Evolutionary conservation across 78 protist genomes (phyloP).

Genomic region (Fonticula alba): DNA sequence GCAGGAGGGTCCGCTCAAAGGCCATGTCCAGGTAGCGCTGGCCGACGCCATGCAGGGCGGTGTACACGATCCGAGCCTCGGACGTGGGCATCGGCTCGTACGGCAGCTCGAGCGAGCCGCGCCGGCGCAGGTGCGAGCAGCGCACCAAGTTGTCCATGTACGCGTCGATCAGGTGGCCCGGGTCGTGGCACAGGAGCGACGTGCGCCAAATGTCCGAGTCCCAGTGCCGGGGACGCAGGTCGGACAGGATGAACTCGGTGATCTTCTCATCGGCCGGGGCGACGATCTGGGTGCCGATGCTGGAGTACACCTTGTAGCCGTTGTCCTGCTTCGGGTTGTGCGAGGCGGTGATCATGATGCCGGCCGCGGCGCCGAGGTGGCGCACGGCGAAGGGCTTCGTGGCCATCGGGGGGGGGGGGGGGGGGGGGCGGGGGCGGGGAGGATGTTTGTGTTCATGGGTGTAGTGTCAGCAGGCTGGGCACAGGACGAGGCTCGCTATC

Average conservation of each 20-base stretch:
- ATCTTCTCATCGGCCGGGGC: constrained; percentile 46
- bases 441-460: background rate
- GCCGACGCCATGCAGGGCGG: constrained; percentile 98
- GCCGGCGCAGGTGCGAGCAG: background rate
- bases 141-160: constrained; percentile 4
- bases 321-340: constrained; percentile 92
- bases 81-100: background rate
- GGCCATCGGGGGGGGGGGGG: background rate
- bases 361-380: constrained; percentile 27
- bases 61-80: constrained; percentile 62
- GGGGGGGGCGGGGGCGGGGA: background rate
- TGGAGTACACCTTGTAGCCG: constrained; percentile 97
- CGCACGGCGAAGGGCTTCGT: constrained; percentile 43
- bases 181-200: background rate
- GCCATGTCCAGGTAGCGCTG: constrained; percentile 24
- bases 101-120: background rate
- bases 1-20: constrained; percentile 29
- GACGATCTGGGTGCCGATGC: constrained; percentile 65
- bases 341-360: constrained; percentile 82
- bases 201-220: background rate
- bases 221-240: constrained; percentile 7
- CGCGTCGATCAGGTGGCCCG: constrained; percentile 1
- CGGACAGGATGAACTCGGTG: constrained; percentile 12
- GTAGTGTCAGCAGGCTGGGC: background rate
- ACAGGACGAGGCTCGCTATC: background rate